Conservation (phyloP, 768 basidiomycete species). For the Lactarius evosmus region DNA sequence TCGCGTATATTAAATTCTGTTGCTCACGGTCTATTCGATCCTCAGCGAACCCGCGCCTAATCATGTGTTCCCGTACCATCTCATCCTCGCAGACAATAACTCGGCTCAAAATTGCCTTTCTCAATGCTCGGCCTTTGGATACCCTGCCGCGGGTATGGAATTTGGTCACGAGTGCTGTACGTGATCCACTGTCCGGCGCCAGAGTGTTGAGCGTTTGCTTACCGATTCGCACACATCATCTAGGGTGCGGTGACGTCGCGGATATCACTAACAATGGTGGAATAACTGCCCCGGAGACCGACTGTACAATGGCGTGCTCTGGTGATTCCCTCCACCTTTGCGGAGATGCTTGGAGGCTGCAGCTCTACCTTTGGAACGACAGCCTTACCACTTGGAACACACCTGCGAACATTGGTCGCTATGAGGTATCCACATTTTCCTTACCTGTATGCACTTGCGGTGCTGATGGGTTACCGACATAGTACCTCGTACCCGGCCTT, state of each 20-base stretch:
- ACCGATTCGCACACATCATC: neutral
- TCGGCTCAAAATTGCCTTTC: constrained; percentile 61
- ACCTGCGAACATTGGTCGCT: neutral
- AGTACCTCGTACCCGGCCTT: constrained; percentile 54
- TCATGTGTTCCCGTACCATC: constrained; percentile 58
- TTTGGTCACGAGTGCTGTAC: constrained; percentile 71
- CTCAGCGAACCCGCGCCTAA: constrained; percentile 47
- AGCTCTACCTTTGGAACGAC: neutral
- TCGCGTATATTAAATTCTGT: neutral
- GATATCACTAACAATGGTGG: constrained; percentile 46
- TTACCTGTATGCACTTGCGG: neutral
- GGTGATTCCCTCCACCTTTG: constrained; percentile 70
- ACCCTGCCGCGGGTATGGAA: constrained; percentile 66
- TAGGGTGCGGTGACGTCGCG: constrained; percentile 68
- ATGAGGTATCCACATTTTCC: neutral
- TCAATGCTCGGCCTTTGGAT: constrained; percentile 71
- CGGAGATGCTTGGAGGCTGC: constrained; percentile 43
- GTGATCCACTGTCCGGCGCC: constrained; percentile 31
- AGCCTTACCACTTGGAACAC: neutral
- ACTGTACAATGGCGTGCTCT: constrained; percentile 55
- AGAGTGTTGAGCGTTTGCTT: neutral
- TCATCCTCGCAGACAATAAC: constrained; percentile 58
- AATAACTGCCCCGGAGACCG: constrained; percentile 35
- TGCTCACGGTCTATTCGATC: neutral
- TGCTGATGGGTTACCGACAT: neutral